Percentiles rank a stretch among this genome's conserved stretches.
Conservation (phyloP, 768 basidiomycete species). For the Crassisporium funariophilum region DNA sequence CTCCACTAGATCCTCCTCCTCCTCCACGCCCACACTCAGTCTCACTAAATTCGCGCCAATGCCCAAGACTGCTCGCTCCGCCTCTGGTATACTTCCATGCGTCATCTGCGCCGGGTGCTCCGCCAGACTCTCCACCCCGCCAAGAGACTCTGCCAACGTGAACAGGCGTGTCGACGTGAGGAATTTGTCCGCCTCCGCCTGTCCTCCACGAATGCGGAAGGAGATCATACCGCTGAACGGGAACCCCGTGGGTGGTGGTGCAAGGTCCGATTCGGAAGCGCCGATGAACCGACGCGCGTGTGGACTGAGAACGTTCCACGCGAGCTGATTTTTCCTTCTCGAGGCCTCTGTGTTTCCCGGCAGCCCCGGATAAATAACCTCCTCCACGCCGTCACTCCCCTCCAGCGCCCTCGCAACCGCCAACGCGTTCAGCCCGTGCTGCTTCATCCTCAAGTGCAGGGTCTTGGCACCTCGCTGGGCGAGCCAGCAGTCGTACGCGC, state of each 20-base stretch:
- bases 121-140: constrained; percentile 90
- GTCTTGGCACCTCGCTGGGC: constrained; percentile 92
- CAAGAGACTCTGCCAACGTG: constrained; percentile 84
- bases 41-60: constrained; percentile 79
- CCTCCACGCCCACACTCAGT: constrained; percentile 88
- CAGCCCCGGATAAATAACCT: constrained; percentile 88
- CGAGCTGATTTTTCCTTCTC: constrained; percentile 53
- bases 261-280: constrained; percentile 17
- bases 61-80: constrained; percentile 67
- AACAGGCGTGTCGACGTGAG: constrained; percentile 67
- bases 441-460: constrained; percentile 82
- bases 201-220: constrained; percentile 67
- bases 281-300: constrained; percentile 60
- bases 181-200: constrained; percentile 63
- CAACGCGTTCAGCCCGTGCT: constrained; percentile 85
- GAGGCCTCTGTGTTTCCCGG: constrained; percentile 49
- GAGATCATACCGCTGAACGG: constrained; percentile 92
- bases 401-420: constrained; percentile 66
- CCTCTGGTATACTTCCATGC: constrained; percentile 74
- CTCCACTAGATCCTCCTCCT: constrained; percentile 74
- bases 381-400: constrained; percentile 60
- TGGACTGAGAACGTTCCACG: constrained; percentile 61
- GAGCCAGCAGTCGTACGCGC: constrained; percentile 87
- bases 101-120: constrained; percentile 91
- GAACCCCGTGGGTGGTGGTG: constrained; percentile 57